phyloP scores from a whole-genome alignment of 306 rosid genomes.

The Cucurbita ficifolia region DNA sequence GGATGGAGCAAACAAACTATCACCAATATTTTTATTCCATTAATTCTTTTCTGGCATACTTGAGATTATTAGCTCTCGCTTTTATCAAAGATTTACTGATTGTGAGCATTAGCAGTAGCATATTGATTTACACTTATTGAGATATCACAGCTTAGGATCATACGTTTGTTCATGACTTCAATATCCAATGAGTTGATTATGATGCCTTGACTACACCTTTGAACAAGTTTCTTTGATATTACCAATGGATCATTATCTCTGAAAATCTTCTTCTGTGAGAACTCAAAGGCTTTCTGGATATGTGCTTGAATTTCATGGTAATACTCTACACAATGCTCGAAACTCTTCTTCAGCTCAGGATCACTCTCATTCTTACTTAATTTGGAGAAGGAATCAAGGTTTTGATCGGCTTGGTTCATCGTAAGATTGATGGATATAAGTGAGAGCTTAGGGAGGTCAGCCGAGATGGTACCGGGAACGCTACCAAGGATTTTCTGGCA shows the following conservation, averaged over 20 bases:
- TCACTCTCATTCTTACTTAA: not conserved
- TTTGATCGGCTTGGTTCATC: not conserved
- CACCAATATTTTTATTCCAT: not conserved
- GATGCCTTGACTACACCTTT: not conserved
- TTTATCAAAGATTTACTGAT: not conserved
- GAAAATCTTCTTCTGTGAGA: not conserved
- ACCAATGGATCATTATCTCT: not conserved
- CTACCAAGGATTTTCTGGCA: not conserved
- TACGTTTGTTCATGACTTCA: not conserved
- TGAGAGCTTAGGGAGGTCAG: not conserved
- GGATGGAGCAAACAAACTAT: not conserved
- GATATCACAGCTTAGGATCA: not conserved
- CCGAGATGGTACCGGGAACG: not conserved
- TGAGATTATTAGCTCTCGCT: not conserved
- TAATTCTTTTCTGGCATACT: no score
- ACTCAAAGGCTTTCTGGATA: not conserved
- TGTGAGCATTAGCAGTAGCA: not conserved
- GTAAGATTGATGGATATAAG: not conserved
- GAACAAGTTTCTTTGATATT: not conserved
- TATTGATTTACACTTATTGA: not conserved
- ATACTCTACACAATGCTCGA: not conserved
- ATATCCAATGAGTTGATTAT: not conserved
- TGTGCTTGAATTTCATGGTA: not conserved
- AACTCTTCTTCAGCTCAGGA: not conserved
- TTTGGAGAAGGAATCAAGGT: not conserved